A percentile compares a stretch with the other conserved stretches of the same genome.
phyloP scores from a whole-genome alignment of 2,329 filamentous ascomycete species.

The Trichothecium sympodiale region DNA sequence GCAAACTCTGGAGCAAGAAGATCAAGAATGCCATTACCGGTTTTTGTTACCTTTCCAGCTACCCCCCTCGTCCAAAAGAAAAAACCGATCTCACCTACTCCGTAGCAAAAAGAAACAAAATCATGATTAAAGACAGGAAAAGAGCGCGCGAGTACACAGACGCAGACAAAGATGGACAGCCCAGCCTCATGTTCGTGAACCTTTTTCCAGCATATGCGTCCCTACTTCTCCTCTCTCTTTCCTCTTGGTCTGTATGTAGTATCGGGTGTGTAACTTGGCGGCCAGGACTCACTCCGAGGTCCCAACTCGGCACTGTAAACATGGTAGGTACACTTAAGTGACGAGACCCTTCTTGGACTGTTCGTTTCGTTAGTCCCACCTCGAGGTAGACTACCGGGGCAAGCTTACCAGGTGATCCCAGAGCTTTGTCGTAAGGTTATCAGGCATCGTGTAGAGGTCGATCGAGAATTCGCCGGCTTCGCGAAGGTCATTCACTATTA shows the following conservation, averaged over 20 bases:
- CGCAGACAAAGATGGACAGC: too few relatives aligned
- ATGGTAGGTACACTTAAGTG: too few relatives aligned
- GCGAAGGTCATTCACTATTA: constrained; percentile 24
- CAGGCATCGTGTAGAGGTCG: constrained; percentile 93
- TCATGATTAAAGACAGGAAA: too few relatives aligned
- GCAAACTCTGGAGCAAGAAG: background rate
- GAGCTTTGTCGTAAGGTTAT: constrained; percentile 78
- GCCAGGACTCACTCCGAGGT: background rate
- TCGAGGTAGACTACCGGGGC: background rate
- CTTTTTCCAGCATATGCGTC: constrained; percentile 1
- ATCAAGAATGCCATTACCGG: too few relatives aligned
- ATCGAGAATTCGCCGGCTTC: constrained; percentile 93
- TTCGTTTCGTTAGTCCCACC: background rate
- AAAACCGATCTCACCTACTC: too few relatives aligned
- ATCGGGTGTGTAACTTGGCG: too few relatives aligned
- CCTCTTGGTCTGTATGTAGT: constrained; percentile 1
- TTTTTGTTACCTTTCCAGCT: background rate
- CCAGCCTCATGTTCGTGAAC: background rate
- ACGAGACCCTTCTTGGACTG: constrained; percentile 31
- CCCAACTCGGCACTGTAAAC: too few relatives aligned
- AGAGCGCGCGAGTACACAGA: too few relatives aligned
- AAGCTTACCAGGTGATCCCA: constrained; percentile 68
- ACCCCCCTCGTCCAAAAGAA: background rate
- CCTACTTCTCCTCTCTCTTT: constrained; percentile 1
- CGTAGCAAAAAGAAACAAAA: too few relatives aligned